Conservation (phyloP, 495 filamentous ascomycete species). For the Podospora anserina region DNA sequence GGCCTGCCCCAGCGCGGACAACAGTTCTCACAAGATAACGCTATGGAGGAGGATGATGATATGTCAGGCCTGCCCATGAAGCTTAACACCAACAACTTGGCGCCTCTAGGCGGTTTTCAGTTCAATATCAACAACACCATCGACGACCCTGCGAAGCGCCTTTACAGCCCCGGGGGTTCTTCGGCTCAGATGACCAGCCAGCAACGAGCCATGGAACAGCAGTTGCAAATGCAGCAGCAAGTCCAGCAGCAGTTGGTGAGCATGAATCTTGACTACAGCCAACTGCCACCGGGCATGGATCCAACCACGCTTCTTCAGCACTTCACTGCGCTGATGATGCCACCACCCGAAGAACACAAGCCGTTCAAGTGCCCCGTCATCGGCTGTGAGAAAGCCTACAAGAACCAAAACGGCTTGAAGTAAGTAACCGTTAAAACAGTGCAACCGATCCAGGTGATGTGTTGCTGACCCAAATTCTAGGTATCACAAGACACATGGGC, state of each 20-base stretch:
- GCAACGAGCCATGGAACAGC: constrained; percentile 39
- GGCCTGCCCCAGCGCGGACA: constrained; percentile 41
- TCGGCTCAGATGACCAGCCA: constrained; percentile 51
- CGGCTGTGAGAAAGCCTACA: constrained; percentile 98
- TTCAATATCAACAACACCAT: constrained; percentile 57
- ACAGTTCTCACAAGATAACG: constrained; percentile 51
- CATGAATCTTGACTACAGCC: constrained; percentile 62
- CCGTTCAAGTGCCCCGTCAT: constrained; percentile 97
- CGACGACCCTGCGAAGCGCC: constrained; percentile 89
- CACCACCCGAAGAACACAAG: constrained; percentile 73
- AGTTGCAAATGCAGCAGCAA: constrained; percentile 39
- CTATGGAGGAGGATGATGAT: constrained; percentile 49
- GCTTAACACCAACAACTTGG: constrained; percentile 53
- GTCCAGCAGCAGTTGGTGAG: constrained; percentile 61
- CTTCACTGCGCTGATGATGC: constrained; percentile 57
- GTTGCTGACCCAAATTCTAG: constrained; percentile 42
- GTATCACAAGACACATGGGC: constrained; percentile 81
- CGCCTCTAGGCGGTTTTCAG: constrained; percentile 36
- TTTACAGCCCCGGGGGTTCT: constrained; percentile 82
- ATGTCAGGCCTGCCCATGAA: constrained; percentile 54
- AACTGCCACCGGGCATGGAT: constrained; percentile 70
- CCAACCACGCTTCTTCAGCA: constrained; percentile 74
- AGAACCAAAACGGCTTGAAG: constrained; percentile 98
- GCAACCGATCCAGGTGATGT: constrained; percentile 12
- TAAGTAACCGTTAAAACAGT: constrained; percentile 42